phyloP scores from a whole-genome alignment of 768 basidiomycete genomes.

The Tulasnella sp. region DNA sequence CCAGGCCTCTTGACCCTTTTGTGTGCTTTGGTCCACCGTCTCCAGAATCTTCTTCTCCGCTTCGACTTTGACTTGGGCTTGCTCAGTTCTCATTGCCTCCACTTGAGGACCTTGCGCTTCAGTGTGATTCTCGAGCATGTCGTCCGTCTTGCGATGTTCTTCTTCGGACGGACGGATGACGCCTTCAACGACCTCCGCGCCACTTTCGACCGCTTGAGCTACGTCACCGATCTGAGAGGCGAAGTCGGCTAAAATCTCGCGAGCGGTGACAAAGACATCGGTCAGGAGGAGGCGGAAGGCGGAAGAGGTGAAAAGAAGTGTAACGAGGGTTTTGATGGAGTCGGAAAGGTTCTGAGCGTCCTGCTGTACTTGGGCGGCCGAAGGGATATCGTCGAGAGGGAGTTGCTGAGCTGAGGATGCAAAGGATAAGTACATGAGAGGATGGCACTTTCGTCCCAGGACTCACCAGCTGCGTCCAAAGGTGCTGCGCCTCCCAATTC shows the following conservation, averaged over 20 bases:
- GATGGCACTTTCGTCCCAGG: neutral
- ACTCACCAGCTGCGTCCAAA: neutral
- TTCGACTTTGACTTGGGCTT: conserved; percentile 1
- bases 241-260: conserved; percentile 14
- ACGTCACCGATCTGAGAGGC: conserved; percentile 5
- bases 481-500: neutral
- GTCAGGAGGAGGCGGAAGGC: conserved; percentile 12
- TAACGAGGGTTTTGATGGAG: neutral
- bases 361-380: neutral
- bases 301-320: conserved; percentile 12
- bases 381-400: neutral
- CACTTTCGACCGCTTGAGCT: conserved; percentile 3
- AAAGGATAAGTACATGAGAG: neutral
- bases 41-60: conserved; percentile 9
- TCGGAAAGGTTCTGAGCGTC: neutral
- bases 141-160: neutral
- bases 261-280: conserved; percentile 6
- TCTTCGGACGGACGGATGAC: conserved; percentile 10
- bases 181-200: conserved; percentile 4
- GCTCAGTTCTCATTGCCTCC: neutral
- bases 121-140: neutral
- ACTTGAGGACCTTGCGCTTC: neutral
- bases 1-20: neutral
- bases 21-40: neutral
- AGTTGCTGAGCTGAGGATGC: neutral